Conservation (phyloP, 805 yeast genomes). For the Wickerhamiella brachini region DNA sequence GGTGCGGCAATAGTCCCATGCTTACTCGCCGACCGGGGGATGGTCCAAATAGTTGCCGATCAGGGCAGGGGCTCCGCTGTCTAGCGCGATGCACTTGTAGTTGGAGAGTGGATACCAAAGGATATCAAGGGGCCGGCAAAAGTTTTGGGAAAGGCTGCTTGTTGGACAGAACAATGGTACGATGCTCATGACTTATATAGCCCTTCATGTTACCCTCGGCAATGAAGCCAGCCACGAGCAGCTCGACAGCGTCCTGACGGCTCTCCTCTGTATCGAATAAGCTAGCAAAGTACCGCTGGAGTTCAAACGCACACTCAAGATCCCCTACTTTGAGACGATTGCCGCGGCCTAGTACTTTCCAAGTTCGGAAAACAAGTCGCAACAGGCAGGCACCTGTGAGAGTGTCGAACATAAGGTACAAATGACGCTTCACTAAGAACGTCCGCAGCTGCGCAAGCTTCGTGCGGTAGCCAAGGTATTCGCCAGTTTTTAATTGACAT, state of each 20-base stretch:
- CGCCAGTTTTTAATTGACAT: conserved; percentile 7
- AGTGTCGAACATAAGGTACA: conserved; percentile 10
- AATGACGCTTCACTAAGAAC: conserved; percentile 8
- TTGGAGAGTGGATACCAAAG: too few species aligned
- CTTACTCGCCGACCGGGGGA: background rate
- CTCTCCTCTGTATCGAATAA: background rate
- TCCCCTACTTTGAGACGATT: conserved; percentile 8
- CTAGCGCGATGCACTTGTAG: too few species aligned
- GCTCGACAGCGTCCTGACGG: conserved; percentile 10
- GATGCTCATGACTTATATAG: conserved; percentile 12
- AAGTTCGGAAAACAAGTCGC: conserved; percentile 9
- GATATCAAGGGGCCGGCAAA: background rate
- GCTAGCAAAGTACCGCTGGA: conserved; percentile 1
- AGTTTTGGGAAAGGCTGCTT: conserved; percentile 14
- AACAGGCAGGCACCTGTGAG: conserved; percentile 7
- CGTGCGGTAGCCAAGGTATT: conserved; percentile 2
- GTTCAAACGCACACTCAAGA: background rate
- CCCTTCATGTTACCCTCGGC: conserved; percentile 15
- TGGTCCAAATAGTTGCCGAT: background rate
- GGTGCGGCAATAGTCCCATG: background rate
- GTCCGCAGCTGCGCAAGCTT: conserved; percentile 2
- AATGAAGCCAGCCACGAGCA: conserved; percentile 12
- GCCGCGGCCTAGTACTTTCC: conserved; percentile 9
- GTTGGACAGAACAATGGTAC: conserved; percentile 13
- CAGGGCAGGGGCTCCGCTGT: background rate